phyloP scores from a whole-genome alignment of 2,329 filamentous ascomycete genomes.

The Ascochyta pisi region DNA sequence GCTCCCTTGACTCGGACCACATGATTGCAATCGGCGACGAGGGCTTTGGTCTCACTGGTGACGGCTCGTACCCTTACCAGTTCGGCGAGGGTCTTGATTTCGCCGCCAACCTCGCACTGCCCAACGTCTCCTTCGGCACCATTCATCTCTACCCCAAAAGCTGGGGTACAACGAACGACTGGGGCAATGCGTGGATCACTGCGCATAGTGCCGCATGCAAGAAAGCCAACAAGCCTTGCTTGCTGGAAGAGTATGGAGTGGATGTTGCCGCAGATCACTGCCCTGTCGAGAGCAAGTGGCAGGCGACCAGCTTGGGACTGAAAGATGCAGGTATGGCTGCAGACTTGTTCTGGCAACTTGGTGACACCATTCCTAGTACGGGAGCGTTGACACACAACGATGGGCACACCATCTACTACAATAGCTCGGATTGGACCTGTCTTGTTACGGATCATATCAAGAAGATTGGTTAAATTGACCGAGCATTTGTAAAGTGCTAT shows the following conservation, averaged over 20 bases:
- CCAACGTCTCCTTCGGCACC: constrained; percentile 61
- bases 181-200: constrained; percentile 62
- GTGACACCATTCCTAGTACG: constrained; percentile 58
- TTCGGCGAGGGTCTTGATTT: constrained; percentile 61
- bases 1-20: constrained; percentile 59
- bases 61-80: constrained; percentile 48
- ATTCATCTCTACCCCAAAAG: constrained; percentile 65
- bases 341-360: constrained; percentile 61
- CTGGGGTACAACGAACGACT: constrained; percentile 60
- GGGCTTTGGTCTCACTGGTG: constrained; percentile 44
- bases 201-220: constrained; percentile 58
- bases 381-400: constrained; percentile 60
- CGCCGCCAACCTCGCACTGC: constrained; percentile 57
- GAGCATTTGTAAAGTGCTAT: too few species aligned
- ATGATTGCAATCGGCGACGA: constrained; percentile 64
- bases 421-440: constrained; percentile 38
- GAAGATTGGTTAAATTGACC: constrained; percentile 12
- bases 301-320: constrained; percentile 57
- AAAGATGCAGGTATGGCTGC: constrained; percentile 56
- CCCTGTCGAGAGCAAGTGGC: constrained; percentile 57
- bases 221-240: constrained; percentile 58
- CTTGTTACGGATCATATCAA: constrained; percentile 30
- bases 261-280: constrained; percentile 57
- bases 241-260: constrained; percentile 64
- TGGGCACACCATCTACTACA: constrained; percentile 63